Conservation (phyloP, 2,329 filamentous ascomycete species). For the Madurella fahalii region DNA sequence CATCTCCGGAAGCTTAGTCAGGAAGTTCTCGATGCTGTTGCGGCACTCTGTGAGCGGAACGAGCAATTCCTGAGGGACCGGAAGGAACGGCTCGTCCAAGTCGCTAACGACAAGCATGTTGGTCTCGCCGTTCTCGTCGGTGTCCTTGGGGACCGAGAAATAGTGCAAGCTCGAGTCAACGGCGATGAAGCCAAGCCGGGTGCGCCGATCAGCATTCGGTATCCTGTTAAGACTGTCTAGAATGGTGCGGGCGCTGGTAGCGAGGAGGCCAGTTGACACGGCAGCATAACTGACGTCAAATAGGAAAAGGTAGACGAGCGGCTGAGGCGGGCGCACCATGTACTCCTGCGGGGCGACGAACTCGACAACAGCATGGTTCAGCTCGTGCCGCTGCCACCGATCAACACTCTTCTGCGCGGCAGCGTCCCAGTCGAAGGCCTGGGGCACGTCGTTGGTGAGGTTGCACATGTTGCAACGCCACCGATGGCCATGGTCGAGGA, state of each 20-base stretch:
- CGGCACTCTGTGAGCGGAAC: constrained; percentile 86
- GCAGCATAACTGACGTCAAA: constrained; percentile 91
- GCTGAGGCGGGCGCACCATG: constrained; percentile 96
- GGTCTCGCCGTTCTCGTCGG: constrained; percentile 77
- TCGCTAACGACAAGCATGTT: constrained; percentile 94
- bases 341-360: constrained; percentile 98
- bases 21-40: constrained; percentile 85
- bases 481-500: constrained; percentile 92
- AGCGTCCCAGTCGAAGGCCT: constrained; percentile 97
- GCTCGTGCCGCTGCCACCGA: constrained; percentile 83
- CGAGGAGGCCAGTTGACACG: constrained; percentile 84
- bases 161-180: constrained; percentile 95
- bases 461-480: constrained; percentile 99
- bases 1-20: constrained; percentile 90
- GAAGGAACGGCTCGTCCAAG: constrained; percentile 92
- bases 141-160: constrained; percentile 88
- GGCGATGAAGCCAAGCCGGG: constrained; percentile 88
- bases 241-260: constrained; percentile 89
- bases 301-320: constrained; percentile 90
- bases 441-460: constrained; percentile 96
- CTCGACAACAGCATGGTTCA: constrained; percentile 95
- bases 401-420: constrained; percentile 87
- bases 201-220: constrained; percentile 94
- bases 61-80: constrained; percentile 85
- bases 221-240: constrained; percentile 93